Base-by-base conservation (phyloP, 345 rosid genomes). In the Aquilaria yunnanensis region DNA sequence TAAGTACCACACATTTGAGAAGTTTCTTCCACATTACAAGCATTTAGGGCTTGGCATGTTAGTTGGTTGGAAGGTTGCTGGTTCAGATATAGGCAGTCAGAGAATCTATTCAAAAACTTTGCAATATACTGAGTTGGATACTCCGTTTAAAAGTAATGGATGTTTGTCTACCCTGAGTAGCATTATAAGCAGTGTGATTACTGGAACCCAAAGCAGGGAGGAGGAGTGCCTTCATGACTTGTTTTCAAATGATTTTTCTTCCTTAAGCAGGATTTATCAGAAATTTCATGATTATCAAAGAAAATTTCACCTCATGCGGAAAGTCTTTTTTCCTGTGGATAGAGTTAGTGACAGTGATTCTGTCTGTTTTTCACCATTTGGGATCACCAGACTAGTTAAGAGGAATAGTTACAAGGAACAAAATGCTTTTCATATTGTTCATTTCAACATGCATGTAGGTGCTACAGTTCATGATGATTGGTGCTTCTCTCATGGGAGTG, bases 291-390 rank as follows among this genome's bases (percentile, higher is more conserved):
- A 68, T 66, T 70, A 68, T 54, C 72, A 71, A 71, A 70, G 55
- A 70, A 69, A 72, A 54, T 75, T 73, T 1, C 76, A 73, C 61
- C 71, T 68, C 48, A 72, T 69, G 66, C 80, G 89, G 59, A 81
- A 63, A 63, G 66, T 88, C 64, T 79, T 88, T 80, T 78, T 90
- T 64, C 92, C 90, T 9, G 47, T 67, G 3, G 80, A 81, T 74
- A 83, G 81, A 76, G 80, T 70, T 67, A 69, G 62, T 41, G 74
- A 75, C 71, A 82, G 86, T 76, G 95, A 88, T 67, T 78, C 70
- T 56, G 58, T 90, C 51, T 86, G 84, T 70, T 85, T 90, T 69
- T 94, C 99, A 47, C 80, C 96, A 64, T 14, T 85, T 64, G 99
- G 99, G 69, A 72, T 94, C 78, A 86, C 86, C 74, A 81, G 85